Evolutionary conservation across 495 filamentous ascomycete species (phyloP).

Genomic region (Podospora sp.): DNA sequence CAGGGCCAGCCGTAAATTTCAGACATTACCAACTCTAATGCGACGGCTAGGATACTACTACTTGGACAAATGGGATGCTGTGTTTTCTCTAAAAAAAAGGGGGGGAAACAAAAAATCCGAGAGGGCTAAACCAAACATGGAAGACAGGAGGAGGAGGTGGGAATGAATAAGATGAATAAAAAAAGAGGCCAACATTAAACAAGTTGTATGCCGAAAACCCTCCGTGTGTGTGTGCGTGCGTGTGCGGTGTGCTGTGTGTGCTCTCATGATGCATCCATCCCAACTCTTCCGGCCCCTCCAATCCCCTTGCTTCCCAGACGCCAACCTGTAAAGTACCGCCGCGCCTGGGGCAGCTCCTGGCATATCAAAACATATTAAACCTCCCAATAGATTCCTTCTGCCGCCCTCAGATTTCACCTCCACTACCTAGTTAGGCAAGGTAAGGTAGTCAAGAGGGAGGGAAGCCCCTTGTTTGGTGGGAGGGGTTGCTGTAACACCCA

Average conservation of each 20-base stretch:
- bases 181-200: conserved; percentile 15
- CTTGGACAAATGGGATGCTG: background rate
- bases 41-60: too few relatives aligned
- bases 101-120: background rate
- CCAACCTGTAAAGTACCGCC: conserved; percentile 15
- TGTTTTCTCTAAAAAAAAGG: conserved; percentile 3
- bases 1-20: conserved; percentile 12
- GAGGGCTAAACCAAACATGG: conserved; percentile 12
- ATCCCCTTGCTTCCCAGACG: conserved; percentile 15
- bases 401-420: background rate
- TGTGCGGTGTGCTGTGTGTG: conserved; percentile 7
- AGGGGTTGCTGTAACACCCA: background rate
- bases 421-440: too few relatives aligned
- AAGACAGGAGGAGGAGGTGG: conserved; percentile 2
- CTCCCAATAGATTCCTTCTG: conserved; percentile 13
- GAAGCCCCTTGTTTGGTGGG: conserved; percentile 5
- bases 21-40: conserved; percentile 14
- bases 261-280: background rate
- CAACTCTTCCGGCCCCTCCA: background rate
- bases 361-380: conserved; percentile 25
- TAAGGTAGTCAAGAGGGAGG: too few relatives aligned
- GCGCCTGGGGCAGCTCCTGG: conserved; percentile 17
- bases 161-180: conserved; percentile 3
- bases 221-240: conserved; percentile 15
- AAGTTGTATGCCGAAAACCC: conserved; percentile 16